Base-by-base conservation (phyloP, 2,329 filamentous ascomycete genomes). In the Pseudofabraea citricarpa region DNA sequence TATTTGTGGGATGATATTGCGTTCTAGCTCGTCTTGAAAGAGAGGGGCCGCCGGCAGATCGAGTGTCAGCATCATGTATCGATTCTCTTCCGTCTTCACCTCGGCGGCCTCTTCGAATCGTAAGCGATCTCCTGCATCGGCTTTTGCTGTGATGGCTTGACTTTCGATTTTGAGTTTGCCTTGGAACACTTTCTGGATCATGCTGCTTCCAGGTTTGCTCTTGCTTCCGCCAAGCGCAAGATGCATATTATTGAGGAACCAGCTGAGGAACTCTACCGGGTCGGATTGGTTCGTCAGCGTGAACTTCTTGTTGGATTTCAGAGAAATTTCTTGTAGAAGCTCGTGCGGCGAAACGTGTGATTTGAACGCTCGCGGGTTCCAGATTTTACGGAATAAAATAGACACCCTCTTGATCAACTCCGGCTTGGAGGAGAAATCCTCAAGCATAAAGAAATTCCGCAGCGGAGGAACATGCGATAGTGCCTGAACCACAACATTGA, bases 241-340 rank as follows among this genome's bases (percentile, higher is more conserved):
- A 63, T 98, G 93, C 9, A 98, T 77, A 63, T 95, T 88, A 70
- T 98, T 97, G 44, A 98, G 77, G 63, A 97, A 96, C 93, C 93
- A 98, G 20, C 87, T 90, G 36, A 98, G 73, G 59, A 98, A 97
- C 36, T 98, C 93, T 48, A 95, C 90, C 0, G 93, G 93, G 63
- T 98, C 93, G 16, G 90, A 93, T 68, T 97, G 93, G 21, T 82
- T 73, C 0, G 90, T 95, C 38, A 97, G 74, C 5, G 85, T 93
- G 69, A 95, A 98, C 50, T 87, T 88, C 67, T 96, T 96, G 55
- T 85, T 90, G 23, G 90, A 96, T 38, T 83, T 83, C 32, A 96
- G 72, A 1, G 90, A 87, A 51, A 98, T 87, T 63, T 97, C 91
- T 67, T 98, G 93, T 2, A 98, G 81, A 22, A 98, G 77, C 66